Base-by-base conservation (phyloP, 192 early-diverging fungal species). In the Mortierella alpina region DNA sequence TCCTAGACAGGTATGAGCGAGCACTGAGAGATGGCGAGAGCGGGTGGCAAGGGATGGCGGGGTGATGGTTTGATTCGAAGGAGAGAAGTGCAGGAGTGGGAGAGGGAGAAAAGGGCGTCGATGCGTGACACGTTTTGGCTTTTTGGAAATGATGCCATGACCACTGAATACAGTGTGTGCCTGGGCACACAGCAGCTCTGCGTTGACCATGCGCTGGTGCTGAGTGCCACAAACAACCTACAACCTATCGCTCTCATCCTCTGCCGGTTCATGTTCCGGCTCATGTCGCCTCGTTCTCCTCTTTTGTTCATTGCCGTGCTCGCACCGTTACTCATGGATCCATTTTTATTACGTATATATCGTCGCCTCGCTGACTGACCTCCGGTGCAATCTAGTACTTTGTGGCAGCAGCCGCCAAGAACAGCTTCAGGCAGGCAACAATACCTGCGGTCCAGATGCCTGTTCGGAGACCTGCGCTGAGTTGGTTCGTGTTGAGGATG, bases 381-480 rank as follows among this genome's bases (percentile, higher is more conserved):
- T 49, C 14, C 14, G 14, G 48, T 14, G 9, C 48, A 49, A 14
- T 7, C 42, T 72, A 80, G 59, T 68, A 68, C 58, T 80, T 80
- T 40, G 65, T 72, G 52, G 70, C 64, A 50, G 77, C 77, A 40
- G 77, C 77, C 18, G 70, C 70, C 42, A 80, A 49, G 77, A 80
- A 64, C 14, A 80, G 66, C 65, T 80, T 80, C 5, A 72, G 1
- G 61, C 77, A 80, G 11, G 77, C 59, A 45, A n/a, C 13, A 9
- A 80, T 68, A 6, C 77, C 45, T 5, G 77, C 53, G 10, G 40
- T 44, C 77, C 77, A 80, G 61, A 72, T 41, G 51, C 59, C 66
- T 7, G 77, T 72, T 15, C 77, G 77, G 17, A 53, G 40, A 6
- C 63, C 22, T 2, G 77, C 77, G 5, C 54, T 47, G 54, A 63